These are phyloP conservation scores for Paraphoma sp. DNA, from an alignment of 2,329 filamentous ascomycete genomes.

Conservation along the genomic window DNA sequence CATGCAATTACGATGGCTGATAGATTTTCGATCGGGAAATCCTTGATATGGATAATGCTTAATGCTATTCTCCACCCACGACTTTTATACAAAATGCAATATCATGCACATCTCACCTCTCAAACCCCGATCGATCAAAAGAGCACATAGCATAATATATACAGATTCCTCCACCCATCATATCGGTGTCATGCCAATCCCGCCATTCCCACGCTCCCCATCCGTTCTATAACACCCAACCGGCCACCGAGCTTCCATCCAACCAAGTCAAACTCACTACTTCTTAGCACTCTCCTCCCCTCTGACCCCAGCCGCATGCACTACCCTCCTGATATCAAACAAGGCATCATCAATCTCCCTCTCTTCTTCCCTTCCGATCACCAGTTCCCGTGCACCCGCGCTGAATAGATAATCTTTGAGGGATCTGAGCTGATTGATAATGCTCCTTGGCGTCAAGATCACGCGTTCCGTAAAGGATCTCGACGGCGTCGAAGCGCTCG, in stretches of 20 bases:
- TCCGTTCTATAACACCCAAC: neutral
- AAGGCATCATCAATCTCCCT: constrained; percentile 77
- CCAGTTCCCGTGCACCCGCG: constrained; percentile 49
- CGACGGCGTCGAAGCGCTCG: constrained; percentile 25
- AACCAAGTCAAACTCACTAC: neutral
- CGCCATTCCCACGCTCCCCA: neutral
- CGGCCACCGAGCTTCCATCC: neutral
- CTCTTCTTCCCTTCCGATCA: constrained; percentile 70
- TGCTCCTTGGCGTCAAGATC: constrained; percentile 53
- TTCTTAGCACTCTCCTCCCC: constrained; percentile 10
- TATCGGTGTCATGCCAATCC: too few species aligned
- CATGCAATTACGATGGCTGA: too few species aligned
- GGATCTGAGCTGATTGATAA: constrained; percentile 54
- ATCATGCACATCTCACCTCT: too few species aligned
- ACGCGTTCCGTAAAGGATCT: constrained; percentile 43
- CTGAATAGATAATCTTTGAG: constrained; percentile 65
- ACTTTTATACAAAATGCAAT: too few species aligned
- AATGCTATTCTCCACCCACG: too few species aligned
- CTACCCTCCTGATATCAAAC: constrained; percentile 77
- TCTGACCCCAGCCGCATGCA: constrained; percentile 73
- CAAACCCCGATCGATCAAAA: too few species aligned
- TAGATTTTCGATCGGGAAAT: too few species aligned
- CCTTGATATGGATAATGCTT: too few species aligned
- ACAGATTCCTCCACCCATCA: too few species aligned
- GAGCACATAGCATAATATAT: too few species aligned